These are phyloP conservation scores for Lachnellula subtilissima DNA, from an alignment of 2,329 filamentous ascomycete genomes.

Conservation along the genomic window DNA sequence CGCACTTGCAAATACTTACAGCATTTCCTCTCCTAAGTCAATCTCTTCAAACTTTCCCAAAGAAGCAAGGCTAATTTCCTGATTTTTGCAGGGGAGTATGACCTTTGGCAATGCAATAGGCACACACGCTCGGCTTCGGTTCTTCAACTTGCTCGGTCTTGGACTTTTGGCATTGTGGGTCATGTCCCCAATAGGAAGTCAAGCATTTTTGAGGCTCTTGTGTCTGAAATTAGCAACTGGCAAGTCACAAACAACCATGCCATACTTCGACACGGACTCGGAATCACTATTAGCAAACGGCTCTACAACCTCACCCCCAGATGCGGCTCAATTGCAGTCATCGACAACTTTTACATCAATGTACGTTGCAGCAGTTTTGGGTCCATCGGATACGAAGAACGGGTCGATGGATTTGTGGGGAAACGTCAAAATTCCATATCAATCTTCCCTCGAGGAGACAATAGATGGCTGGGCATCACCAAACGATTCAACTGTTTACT, in stretches of 20 bases:
- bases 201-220: constrained; percentile 5
- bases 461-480: constrained; percentile 1
- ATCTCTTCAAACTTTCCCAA: too few species aligned
- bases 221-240: neutral
- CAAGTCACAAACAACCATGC: neutral
- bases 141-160: constrained; percentile 6
- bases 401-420: constrained; percentile 6
- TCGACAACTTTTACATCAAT: constrained; percentile 3
- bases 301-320: neutral
- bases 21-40: too few species aligned
- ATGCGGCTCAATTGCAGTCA: neutral
- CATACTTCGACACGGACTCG: constrained; percentile 8
- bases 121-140: constrained; percentile 9
- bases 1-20: too few species aligned
- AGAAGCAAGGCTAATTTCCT: too few species aligned
- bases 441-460: constrained; percentile 1
- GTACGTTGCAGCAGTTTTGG: constrained; percentile 4
- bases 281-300: constrained; percentile 4
- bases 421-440: constrained; percentile 10
- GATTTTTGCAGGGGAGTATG: neutral
- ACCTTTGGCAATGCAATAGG: constrained; percentile 5
- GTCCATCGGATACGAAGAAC: neutral
- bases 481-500: constrained; percentile 2
- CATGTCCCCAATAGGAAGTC: constrained; percentile 16
- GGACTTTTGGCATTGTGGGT: constrained; percentile 11